These are phyloP conservation scores for Ustilago esculenta DNA, from an alignment of 1,284 basidiomycete genomes.

Conservation along the genomic window DNA sequence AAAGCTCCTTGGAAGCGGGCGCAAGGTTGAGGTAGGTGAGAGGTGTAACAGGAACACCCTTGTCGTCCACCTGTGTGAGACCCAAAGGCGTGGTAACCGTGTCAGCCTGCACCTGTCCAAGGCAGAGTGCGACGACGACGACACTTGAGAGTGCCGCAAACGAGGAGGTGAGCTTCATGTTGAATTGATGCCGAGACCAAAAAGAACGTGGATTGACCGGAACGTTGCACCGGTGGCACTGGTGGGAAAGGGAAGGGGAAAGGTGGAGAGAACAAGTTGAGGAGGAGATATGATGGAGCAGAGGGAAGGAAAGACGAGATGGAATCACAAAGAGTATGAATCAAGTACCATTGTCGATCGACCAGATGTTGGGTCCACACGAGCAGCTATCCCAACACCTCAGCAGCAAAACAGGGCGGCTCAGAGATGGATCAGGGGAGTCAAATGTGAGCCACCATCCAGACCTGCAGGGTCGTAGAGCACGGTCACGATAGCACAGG, in stretches of 20 bases:
- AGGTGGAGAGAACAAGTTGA: not conserved
- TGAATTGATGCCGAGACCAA: constrained; percentile 8
- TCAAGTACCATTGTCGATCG: constrained; percentile 1
- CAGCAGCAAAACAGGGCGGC: not conserved
- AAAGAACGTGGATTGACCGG: constrained; percentile 24
- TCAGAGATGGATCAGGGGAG: too few species aligned
- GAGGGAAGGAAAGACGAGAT: constrained; percentile 1
- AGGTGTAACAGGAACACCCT: constrained; percentile 32
- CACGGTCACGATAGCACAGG: too few species aligned
- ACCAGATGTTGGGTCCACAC: constrained; percentile 1
- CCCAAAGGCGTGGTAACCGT: constrained; percentile 29
- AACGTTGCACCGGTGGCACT: not conserved
- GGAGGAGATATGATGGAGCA: constrained; percentile 9
- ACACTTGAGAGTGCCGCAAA: constrained; percentile 34
- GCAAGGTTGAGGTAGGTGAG: constrained; percentile 42
- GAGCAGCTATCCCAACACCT: too few species aligned
- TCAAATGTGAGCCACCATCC: not conserved
- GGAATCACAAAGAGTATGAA: not conserved
- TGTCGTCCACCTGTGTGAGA: constrained; percentile 40
- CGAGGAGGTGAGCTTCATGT: constrained; percentile 38
- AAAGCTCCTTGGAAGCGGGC: constrained; percentile 29
- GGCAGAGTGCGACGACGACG: constrained; percentile 33
- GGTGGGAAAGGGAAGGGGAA: not conserved
- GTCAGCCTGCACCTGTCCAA: constrained; percentile 38
- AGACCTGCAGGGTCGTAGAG: too few species aligned